Evolutionary conservation across 257 asterid species (phyloP), one percentile per base, ranked within the genome.

Genomic region (Avicennia marina): DNA sequence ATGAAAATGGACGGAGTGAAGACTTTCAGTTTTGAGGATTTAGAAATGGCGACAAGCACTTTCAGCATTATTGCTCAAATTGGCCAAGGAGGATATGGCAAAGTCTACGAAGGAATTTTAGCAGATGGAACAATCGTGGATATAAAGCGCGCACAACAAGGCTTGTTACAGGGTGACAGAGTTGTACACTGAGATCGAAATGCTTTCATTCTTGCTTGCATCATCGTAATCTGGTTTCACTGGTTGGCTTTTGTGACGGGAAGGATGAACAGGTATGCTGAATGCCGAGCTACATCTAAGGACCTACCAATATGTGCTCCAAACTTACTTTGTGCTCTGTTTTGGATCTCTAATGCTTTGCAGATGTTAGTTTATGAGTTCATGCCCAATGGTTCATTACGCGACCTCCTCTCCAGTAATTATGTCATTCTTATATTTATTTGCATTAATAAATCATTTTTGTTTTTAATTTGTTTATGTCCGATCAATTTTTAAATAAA

Each of bases 351-450:
- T 65, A 18, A 50, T 67, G 56, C 10, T 48, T 36, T 58, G 71
- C 96, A 88, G 94, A 85, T 85, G 89, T 75, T 85, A 55, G 90
- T 89, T 53, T 89, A 89, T 42, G 95, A 89, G 68, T 89, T 77
- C 62, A 85, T 89, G 95, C 80, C 89, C 21, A 85, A 81, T 72
- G 95, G 97, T 41, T 73, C 95, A 18, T 60, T 89, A 41, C 89
- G 80, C 16, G 95, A 89, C 75, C 81, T 86, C 72, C 82, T 89
- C 44, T 79, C 90, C 55, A 91, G 96, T 87, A 63, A 58, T 11
- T 50, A 25, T 13, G n/a, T 20, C n/a, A 1, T 11, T 33, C 25
- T 31, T n/a, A n/a, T 2, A 31, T 22, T 20, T 45, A 45, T 26
- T 16, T 26, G 32, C 8, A 24, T 22, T 36, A 1, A 5, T 42